Evolutionary conservation across 2,329 filamentous ascomycete genomes (phyloP).

Genomic region (Diaporthe sp.): DNA sequence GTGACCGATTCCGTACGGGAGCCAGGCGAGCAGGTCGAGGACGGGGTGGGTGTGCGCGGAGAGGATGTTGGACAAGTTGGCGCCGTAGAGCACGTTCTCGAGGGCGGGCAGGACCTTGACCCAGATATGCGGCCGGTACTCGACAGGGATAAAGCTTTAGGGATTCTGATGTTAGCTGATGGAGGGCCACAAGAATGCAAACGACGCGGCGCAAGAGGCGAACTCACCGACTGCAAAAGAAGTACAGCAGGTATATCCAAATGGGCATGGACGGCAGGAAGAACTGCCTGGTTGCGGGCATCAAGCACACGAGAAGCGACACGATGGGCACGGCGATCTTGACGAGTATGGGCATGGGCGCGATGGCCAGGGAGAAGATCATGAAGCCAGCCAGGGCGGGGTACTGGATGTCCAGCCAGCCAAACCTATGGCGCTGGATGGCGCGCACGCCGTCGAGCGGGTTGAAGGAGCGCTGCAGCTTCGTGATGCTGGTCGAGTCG

Average conservation of each 20-base stretch:
- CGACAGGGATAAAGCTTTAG: slow-evolving; percentile 85
- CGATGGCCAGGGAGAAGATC: slow-evolving; percentile 87
- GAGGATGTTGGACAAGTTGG: slow-evolving; percentile 95
- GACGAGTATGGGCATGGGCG: slow-evolving; percentile 82
- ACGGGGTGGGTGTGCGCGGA: slow-evolving; percentile 88
- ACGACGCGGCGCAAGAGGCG: too few species aligned
- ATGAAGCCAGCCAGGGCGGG: slow-evolving; percentile 78
- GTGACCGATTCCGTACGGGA: slow-evolving; percentile 93
- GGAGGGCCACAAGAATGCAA: not conserved
- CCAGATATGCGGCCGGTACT: slow-evolving; percentile 94
- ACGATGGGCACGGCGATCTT: slow-evolving; percentile 81
- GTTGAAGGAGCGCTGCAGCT: slow-evolving; percentile 85
- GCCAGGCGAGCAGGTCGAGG: slow-evolving; percentile 90
- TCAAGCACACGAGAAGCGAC: slow-evolving; percentile 77
- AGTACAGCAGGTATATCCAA: slow-evolving; percentile 89
- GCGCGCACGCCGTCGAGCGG: slow-evolving; percentile 82
- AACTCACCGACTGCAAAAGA: slow-evolving; percentile 90
- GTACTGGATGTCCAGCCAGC: slow-evolving; percentile 87
- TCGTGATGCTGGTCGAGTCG: slow-evolving; percentile 71
- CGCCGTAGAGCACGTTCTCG: slow-evolving; percentile 96
- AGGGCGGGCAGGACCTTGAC: slow-evolving; percentile 93
- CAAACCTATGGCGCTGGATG: slow-evolving; percentile 84
- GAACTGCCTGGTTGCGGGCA: slow-evolving; percentile 91
- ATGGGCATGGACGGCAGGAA: slow-evolving; percentile 90
- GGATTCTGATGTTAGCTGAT: slow-evolving; percentile 32